Percentiles rank a stretch among this genome's conserved stretches.
Evolutionary conservation across 495 filamentous ascomycete genomes (phyloP).

Genomic region (Penicillium pulvis): DNA sequence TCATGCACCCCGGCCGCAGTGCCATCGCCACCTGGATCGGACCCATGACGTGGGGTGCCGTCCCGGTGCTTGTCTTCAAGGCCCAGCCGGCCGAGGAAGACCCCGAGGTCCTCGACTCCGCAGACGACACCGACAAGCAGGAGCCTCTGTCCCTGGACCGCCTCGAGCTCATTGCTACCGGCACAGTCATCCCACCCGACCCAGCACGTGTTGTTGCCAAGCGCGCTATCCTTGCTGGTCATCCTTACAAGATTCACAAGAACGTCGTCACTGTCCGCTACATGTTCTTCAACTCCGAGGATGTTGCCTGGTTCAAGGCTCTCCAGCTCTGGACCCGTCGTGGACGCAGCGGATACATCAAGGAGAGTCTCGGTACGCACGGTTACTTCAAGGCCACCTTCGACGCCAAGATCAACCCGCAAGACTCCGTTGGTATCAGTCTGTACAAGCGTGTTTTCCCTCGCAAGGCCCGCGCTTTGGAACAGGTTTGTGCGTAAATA

Average conservation of each 20-base stretch:
- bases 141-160: constrained; percentile 35
- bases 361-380: constrained; percentile 92
- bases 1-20: constrained; percentile 84
- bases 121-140: constrained; percentile 25
- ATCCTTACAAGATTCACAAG: constrained; percentile 98
- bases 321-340: constrained; percentile 91
- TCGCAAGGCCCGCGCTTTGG: constrained; percentile 60
- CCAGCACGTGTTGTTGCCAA: constrained; percentile 85
- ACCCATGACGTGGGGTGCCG: constrained; percentile 88
- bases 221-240: constrained; percentile 89
- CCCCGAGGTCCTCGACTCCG: constrained; percentile 42
- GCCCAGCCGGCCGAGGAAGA: constrained; percentile 43
- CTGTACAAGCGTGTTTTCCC: constrained; percentile 94
- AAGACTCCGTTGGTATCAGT: constrained; percentile 89
- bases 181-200: constrained; percentile 80
- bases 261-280: constrained; percentile 93
- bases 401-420: constrained; percentile 91
- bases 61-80: constrained; percentile 86
- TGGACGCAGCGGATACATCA: constrained; percentile 84
- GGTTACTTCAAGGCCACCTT: constrained; percentile 99
- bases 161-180: constrained; percentile 76
- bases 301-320: constrained; percentile 95
- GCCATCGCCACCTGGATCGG: constrained; percentile 90
- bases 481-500: constrained; percentile 33
- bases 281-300: constrained; percentile 98